Percentiles rank a stretch among this genome's conserved stretches.
Conservation (phyloP, 306 rosid genomes). For the Dalbergia cochinchinensis region DNA sequence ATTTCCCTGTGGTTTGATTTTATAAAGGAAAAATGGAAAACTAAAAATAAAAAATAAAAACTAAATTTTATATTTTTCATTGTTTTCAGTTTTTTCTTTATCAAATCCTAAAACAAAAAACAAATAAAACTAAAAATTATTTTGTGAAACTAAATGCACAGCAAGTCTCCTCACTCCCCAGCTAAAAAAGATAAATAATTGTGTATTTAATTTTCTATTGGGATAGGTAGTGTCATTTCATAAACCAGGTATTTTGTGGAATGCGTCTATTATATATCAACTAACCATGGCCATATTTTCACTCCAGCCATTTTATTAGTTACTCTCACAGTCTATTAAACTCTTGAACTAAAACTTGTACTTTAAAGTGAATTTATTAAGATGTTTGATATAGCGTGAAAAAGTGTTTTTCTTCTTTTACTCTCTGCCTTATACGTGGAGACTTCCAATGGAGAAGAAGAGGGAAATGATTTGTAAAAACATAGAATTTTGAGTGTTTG, state of each 20-base stretch:
- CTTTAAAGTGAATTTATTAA: not conserved
- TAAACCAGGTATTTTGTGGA: not conserved
- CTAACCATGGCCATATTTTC: not conserved
- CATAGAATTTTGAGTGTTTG: not conserved
- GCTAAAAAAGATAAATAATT: too few species aligned
- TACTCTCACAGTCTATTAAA: too few species aligned
- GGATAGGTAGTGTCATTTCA: not conserved
- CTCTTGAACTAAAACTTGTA: not conserved
- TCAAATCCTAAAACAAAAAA: too few species aligned
- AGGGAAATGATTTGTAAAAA: not conserved
- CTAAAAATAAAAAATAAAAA: too few species aligned
- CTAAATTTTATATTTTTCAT: too few species aligned
- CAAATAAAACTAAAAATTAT: too few species aligned
- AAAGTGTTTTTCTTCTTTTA: not conserved
- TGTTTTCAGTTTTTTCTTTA: too few species aligned
- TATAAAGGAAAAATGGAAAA: too few species aligned
- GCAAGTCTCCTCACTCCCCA: too few species aligned
- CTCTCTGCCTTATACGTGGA: not conserved
- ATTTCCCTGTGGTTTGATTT: too few species aligned
- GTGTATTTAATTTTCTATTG: not conserved
- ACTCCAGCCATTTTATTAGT: too few species aligned
- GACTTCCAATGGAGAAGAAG: not conserved
- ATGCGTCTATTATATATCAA: not conserved
- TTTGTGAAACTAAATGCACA: too few species aligned
- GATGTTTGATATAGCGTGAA: not conserved